Evolutionary conservation across 2,329 filamentous ascomycete species (phyloP), one percentile per base, ranked within the genome.

Genomic region (Colletotrichum lupini): DNA sequence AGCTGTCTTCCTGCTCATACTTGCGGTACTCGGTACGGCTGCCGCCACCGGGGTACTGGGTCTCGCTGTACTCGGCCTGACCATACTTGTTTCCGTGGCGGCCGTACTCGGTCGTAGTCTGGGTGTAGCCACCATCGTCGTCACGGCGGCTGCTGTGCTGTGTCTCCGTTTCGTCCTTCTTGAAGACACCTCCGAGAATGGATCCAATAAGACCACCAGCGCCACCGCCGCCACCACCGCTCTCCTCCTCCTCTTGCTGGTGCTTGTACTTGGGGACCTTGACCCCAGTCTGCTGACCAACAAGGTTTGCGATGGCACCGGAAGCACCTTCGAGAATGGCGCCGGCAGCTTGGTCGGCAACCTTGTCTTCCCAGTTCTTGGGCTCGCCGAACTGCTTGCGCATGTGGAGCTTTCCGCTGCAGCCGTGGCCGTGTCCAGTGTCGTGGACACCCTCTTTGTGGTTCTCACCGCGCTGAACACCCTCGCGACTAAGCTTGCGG

Each of bases 381-480:
- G 82, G 82, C 14, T 83, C 83, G 37, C 84, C 82, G 72, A 88
- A 90, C 76, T 89, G 88, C 83, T 93, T 95, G 75, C 92, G 91
- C 89, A 97, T 93, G 75, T 92, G 89, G 12, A 98, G 86, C 82
- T 95, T 95, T 73, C 94, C 92, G 74, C 85, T 87, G 79, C 95
- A 97, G 64, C 95, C 95, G 80, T 98, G 94, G 14, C 94, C 94
- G 79, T 95, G 94, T 6, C 95, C 95, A 65, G 90, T 92, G 82
- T 98, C 95, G 19, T 95, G 84, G 12, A 96, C 92, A 32, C 94
- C 94, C 77, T 94, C 92, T 82, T 94, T 96, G 84, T 98, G 95
- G 82, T 98, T 98, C 74, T 92, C 87, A 19, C 94, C 94, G 59
- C 90, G 87, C 80, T 91, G 81, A 62, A 98, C 94, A 72, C 96